Evolutionary conservation across 352 stramenopile genomes (phyloP).

Genomic region (Lagenidium giganteum): DNA sequence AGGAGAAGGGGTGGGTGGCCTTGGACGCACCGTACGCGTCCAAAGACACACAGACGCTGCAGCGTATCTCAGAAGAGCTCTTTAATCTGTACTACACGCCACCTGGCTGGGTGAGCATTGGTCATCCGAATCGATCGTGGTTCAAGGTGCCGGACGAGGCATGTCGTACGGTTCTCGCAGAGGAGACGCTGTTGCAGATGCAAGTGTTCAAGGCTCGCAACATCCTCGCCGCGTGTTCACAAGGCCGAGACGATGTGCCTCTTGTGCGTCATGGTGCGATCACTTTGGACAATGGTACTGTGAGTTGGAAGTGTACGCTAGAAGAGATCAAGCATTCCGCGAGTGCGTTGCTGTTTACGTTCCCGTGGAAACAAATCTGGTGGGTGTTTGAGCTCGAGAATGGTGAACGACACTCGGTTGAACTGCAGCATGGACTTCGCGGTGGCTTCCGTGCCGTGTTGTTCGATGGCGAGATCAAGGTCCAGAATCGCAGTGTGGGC

Average conservation of each 20-base stretch:
- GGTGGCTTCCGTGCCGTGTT: conserved; percentile 69
- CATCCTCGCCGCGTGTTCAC: conserved; percentile 63
- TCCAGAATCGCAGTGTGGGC: conserved; percentile 60
- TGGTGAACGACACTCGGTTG: conserved; percentile 55
- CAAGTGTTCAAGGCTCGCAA: conserved; percentile 67
- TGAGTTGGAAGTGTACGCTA: conserved; percentile 55
- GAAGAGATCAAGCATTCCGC: conserved; percentile 83
- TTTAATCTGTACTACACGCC: conserved; percentile 78
- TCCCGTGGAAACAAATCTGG: conserved; percentile 85
- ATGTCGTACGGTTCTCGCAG: conserved; percentile 53
- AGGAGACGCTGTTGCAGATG: conserved; percentile 73
- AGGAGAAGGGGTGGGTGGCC: conserved; percentile 75
- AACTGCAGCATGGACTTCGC: conserved; percentile 73
- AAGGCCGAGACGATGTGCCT: conserved; percentile 63
- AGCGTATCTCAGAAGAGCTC: conserved; percentile 66
- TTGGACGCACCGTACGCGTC: conserved; percentile 28
- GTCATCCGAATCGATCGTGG: conserved; percentile 73
- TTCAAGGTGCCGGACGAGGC: conserved; percentile 76
- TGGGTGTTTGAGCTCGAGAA: conserved; percentile 70
- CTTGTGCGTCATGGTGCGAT: conserved; percentile 50
- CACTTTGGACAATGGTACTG: conserved; percentile 36
- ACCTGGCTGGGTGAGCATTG: conserved; percentile 76
- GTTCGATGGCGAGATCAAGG: conserved; percentile 58
- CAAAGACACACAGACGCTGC: conserved; percentile 27
- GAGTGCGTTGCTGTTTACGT: conserved; percentile 75